phyloP scores from a whole-genome alignment of 2,329 filamentous ascomycete species.

The Triangularia verruculosa region DNA sequence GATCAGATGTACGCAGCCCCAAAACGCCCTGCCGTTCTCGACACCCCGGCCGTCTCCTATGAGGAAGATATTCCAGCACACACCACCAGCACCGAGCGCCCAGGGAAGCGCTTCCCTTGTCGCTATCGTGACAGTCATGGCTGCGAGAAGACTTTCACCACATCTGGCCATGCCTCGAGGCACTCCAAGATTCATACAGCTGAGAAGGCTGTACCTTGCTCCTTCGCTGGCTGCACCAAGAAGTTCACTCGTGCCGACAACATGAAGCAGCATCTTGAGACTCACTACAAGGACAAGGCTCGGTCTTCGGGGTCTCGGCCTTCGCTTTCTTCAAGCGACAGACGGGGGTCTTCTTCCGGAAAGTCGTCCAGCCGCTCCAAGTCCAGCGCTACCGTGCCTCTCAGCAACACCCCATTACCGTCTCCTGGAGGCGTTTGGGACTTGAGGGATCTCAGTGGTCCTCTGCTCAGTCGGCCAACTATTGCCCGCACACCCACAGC shows the following conservation, averaged over 20 bases:
- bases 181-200: slow-evolving; percentile 83
- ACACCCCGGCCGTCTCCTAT: slow-evolving; percentile 48
- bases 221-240: slow-evolving; percentile 69
- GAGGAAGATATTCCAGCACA: slow-evolving; percentile 48
- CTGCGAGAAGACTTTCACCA: slow-evolving; percentile 79
- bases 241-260: slow-evolving; percentile 81
- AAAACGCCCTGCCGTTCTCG: slow-evolving; percentile 44
- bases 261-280: slow-evolving; percentile 82
- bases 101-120: slow-evolving; percentile 69
- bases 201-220: slow-evolving; percentile 70
- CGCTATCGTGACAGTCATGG: slow-evolving; percentile 67
- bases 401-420: slow-evolving; percentile 29
- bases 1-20: slow-evolving; percentile 32
- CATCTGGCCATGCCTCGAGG: slow-evolving; percentile 78
- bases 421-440: slow-evolving; percentile 44
- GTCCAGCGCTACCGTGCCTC: slow-evolving; percentile 9
- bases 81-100: slow-evolving; percentile 40
- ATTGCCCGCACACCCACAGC: slow-evolving; percentile 45
- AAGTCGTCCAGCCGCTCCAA: slow-evolving; percentile 30
- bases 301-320: slow-evolving; percentile 39
- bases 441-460: slow-evolving; percentile 44
- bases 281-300: slow-evolving; percentile 65
- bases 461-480: slow-evolving; percentile 45
- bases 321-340: slow-evolving; percentile 25
- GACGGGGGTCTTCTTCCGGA: slow-evolving; percentile 27